These are phyloP conservation scores for Hypomontagnella monticulosa DNA, from an alignment of 495 filamentous ascomycete genomes.

Conservation along the genomic window DNA sequence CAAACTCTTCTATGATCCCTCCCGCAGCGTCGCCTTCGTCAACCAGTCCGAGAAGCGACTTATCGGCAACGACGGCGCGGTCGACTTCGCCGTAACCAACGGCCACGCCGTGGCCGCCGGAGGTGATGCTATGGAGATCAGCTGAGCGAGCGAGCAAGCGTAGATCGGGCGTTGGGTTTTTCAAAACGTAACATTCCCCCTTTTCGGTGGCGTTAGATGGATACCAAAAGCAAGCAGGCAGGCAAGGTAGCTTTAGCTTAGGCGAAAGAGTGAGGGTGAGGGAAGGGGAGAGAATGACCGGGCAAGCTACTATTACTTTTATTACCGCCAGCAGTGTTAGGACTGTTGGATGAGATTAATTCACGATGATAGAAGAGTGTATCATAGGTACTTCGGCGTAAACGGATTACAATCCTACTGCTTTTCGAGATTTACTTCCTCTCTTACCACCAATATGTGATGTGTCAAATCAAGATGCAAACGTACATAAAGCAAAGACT, in stretches of 20 bases:
- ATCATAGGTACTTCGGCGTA: slow-evolving; percentile 38
- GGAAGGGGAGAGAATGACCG: too few relatives aligned
- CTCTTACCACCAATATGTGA: neutral
- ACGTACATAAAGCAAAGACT: too few relatives aligned
- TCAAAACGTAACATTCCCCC: neutral
- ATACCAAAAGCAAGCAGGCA: slow-evolving; percentile 36
- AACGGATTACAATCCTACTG: slow-evolving; percentile 26
- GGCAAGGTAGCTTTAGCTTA: slow-evolving; percentile 6
- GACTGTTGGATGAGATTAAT: slow-evolving; percentile 20
- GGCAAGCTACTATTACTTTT: slow-evolving; percentile 18
- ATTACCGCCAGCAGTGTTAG: slow-evolving; percentile 5
- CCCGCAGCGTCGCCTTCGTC: slow-evolving; percentile 89
- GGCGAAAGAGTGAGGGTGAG: slow-evolving; percentile 11
- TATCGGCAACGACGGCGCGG: slow-evolving; percentile 84
- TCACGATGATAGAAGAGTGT: slow-evolving; percentile 24
- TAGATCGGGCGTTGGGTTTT: neutral
- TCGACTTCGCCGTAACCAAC: slow-evolving; percentile 72
- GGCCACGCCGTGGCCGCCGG: slow-evolving; percentile 49
- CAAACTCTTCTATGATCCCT: slow-evolving; percentile 89
- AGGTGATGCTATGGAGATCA: slow-evolving; percentile 85
- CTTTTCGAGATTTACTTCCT: slow-evolving; percentile 9
- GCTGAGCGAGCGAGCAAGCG: slow-evolving; percentile 31
- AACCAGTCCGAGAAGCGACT: slow-evolving; percentile 89
- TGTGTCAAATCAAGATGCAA: neutral
- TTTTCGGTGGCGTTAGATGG: slow-evolving; percentile 40